Conservation (phyloP, 2,329 filamentous ascomycete genomes). For the Fusarium chaquense region DNA sequence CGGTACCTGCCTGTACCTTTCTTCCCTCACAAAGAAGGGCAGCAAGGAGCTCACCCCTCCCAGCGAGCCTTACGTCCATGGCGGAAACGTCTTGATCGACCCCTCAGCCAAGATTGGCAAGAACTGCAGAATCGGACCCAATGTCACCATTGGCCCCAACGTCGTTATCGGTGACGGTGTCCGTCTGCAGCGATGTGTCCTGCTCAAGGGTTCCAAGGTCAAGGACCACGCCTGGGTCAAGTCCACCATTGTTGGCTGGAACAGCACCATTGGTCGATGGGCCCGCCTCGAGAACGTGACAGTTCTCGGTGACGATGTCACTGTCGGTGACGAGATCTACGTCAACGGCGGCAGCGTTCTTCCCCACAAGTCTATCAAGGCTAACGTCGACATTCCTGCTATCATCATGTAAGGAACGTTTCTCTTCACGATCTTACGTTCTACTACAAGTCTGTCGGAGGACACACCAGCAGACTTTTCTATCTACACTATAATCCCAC, state of each 20-base stretch:
- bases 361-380: constrained; percentile 99
- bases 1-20: constrained; percentile 95
- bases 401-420: constrained; percentile 72
- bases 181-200: constrained; percentile 89
- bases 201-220: constrained; percentile 90
- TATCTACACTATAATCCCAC: constrained; percentile 35
- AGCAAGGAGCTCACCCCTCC: constrained; percentile 83
- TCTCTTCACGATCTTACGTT: constrained; percentile 8
- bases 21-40: constrained; percentile 88
- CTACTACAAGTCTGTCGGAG: constrained; percentile 31
- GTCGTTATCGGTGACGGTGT: constrained; percentile 95
- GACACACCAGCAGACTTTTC: constrained; percentile 38
- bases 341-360: constrained; percentile 96
- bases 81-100: constrained; percentile 96
- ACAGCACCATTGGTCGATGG: constrained; percentile 95
- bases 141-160: constrained; percentile 94
- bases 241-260: constrained; percentile 98
- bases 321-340: constrained; percentile 97
- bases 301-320: constrained; percentile 97
- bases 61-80: constrained; percentile 84
- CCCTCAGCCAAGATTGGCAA: constrained; percentile 95
- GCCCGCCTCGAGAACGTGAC: constrained; percentile 96
- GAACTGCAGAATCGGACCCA: constrained; percentile 97
- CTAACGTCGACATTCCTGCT: constrained; percentile 86
- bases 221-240: constrained; percentile 99